A percentile compares a stretch with the other conserved stretches of the same genome.
These are phyloP conservation scores for Zancudomyces culisetae DNA, from an alignment of 371 early-diverging fungal species.

Conservation along the genomic window DNA sequence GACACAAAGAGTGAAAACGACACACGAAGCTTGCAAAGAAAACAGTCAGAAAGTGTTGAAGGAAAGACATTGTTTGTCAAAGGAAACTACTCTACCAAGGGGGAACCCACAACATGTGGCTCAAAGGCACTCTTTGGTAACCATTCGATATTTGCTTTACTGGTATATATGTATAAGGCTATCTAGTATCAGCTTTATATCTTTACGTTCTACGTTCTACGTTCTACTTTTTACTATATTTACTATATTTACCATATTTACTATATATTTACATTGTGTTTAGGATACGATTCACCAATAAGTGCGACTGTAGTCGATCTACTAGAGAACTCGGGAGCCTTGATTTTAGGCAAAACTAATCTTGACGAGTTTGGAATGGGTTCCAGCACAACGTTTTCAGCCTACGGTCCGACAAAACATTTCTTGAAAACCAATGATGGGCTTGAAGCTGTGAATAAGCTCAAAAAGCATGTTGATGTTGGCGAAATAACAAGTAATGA, in stretches of 20 bases:
- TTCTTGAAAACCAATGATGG: not conserved
- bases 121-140: not conserved
- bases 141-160: not conserved
- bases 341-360: constrained; percentile 69
- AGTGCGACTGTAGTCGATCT: constrained; percentile 53
- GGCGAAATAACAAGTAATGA: no score
- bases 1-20: no score
- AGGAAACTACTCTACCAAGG: not conserved
- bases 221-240: no score
- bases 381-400: constrained; percentile 19
- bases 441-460: no score
- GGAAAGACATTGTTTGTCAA: not conserved
- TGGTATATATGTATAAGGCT: not conserved
- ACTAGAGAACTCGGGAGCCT: constrained; percentile 42
- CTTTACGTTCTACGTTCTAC: no score
- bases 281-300: constrained; percentile 53
- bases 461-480: not conserved
- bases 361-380: constrained; percentile 99
- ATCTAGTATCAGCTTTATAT: not conserved
- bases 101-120: not conserved
- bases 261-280: no score
- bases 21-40: no score
- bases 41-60: not conserved
- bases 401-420: constrained; percentile 16
- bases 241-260: no score